Conservation (phyloP, 352 stramenopile genomes). For the Pythium phragmitis region DNA sequence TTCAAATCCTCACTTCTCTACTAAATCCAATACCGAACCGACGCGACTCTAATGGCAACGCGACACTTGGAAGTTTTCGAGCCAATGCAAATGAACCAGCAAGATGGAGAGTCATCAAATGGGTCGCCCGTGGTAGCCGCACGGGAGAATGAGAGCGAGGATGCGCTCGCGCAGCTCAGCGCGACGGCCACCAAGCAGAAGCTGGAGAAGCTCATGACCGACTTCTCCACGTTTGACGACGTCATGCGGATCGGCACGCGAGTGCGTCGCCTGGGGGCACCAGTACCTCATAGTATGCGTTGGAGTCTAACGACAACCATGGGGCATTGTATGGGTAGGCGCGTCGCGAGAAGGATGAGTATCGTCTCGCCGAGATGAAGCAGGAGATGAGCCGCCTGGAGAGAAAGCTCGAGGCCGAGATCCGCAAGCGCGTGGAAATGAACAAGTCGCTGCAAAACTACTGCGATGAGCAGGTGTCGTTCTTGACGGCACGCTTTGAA, state of each 20-base stretch:
- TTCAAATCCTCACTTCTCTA: conserved; percentile 2
- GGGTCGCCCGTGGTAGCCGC: background rate
- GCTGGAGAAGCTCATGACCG: conserved; percentile 82
- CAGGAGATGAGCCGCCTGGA: conserved; percentile 91
- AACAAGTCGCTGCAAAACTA: conserved; percentile 92
- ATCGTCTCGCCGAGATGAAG: conserved; percentile 90
- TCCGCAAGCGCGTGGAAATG: conserved; percentile 93
- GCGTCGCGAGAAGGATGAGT: conserved; percentile 92
- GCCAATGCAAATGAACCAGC: conserved; percentile 28
- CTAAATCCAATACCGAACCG: conserved; percentile 20
- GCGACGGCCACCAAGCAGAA: conserved; percentile 79
- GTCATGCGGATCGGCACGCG: conserved; percentile 85
- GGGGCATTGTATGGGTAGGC: conserved; percentile 34
- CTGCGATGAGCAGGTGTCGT: conserved; percentile 85
- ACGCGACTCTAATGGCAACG: conserved; percentile 12
- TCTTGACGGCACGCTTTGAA: conserved; percentile 84
- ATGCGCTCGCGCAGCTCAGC: conserved; percentile 40
- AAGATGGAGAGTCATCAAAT: conserved; percentile 11
- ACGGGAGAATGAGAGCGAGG: conserved; percentile 19
- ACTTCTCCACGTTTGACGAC: conserved; percentile 85
- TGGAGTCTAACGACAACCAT: no score
- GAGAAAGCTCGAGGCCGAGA: conserved; percentile 90
- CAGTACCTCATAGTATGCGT: no score
- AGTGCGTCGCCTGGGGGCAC: conserved; percentile 24
- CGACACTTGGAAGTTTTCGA: conserved; percentile 3